Conservation (phyloP, 2,329 filamentous ascomycete genomes). For the Claviceps maximensis region DNA sequence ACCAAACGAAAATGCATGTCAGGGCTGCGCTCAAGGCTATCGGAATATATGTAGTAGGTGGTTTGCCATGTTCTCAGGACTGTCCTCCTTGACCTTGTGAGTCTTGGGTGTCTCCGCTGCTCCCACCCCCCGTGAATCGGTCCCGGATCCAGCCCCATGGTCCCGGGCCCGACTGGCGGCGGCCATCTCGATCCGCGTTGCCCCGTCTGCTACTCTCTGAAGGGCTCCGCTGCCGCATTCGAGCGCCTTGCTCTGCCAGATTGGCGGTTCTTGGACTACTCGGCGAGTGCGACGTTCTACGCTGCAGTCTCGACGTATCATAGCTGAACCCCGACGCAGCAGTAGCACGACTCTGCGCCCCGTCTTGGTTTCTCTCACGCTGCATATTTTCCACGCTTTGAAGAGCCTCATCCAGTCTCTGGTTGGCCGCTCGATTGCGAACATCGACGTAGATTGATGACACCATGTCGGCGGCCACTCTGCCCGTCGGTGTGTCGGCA, state of each 20-base stretch:
- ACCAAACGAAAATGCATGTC: not conserved
- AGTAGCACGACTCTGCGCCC: slow-evolving; percentile 11
- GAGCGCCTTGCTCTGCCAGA: slow-evolving; percentile 17
- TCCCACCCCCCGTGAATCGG: slow-evolving; percentile 21
- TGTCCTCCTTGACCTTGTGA: slow-evolving; percentile 17
- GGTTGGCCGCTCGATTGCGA: slow-evolving; percentile 16
- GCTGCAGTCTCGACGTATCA: slow-evolving; percentile 21
- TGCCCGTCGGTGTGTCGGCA: slow-evolving; percentile 3
- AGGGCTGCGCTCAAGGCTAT: not conserved
- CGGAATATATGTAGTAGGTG: not conserved
- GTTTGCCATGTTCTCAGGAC: slow-evolving; percentile 10
- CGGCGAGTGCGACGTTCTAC: slow-evolving; percentile 25
- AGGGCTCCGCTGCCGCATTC: slow-evolving; percentile 26
- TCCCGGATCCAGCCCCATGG: slow-evolving; percentile 32
- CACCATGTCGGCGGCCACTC: slow-evolving; percentile 8
- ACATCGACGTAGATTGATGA: slow-evolving; percentile 11
- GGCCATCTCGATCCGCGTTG: slow-evolving; percentile 16
- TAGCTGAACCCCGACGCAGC: slow-evolving; percentile 16
- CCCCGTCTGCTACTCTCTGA: slow-evolving; percentile 22
- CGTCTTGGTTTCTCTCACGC: slow-evolving; percentile 12
- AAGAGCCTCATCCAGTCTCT: slow-evolving; percentile 17
- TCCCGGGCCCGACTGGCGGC: slow-evolving; percentile 20
- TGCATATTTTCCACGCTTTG: slow-evolving; percentile 17
- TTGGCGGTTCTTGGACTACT: slow-evolving; percentile 20
- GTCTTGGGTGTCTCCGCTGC: slow-evolving; percentile 14